A percentile compares a stretch with the other conserved stretches of the same genome.
Evolutionary conservation across 139 green algal species (phyloP).

Genomic region (Chlamydomonas applanata): DNA sequence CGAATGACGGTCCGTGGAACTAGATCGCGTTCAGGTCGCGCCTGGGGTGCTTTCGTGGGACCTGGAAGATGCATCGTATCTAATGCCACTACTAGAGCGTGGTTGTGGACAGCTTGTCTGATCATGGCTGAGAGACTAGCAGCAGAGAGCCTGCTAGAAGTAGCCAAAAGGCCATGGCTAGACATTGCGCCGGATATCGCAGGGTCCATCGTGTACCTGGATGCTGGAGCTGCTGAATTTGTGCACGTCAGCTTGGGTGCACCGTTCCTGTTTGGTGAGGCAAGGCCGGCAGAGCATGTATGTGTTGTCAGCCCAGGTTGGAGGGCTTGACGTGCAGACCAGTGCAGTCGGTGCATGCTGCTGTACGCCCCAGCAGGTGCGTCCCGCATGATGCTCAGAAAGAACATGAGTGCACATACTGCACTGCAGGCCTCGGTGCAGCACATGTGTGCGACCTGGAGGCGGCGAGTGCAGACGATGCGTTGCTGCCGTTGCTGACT

Average conservation of each 20-base stretch:
- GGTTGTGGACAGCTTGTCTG: too few species aligned
- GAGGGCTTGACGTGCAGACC: not conserved
- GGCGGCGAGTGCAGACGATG: conserved; percentile 30
- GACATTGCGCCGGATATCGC: conserved; percentile 27
- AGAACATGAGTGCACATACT: not conserved
- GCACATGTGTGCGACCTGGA: conserved; percentile 46
- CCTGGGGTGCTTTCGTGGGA: too few species aligned
- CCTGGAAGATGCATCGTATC: too few species aligned
- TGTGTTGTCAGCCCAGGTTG: not conserved
- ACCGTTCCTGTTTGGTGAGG: conserved; percentile 41
- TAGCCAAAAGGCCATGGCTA: conserved; percentile 20
- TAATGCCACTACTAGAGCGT: too few species aligned
- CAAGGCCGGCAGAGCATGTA: too few species aligned
- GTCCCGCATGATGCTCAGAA: not conserved
- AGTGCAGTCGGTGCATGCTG: not conserved
- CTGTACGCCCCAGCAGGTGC: not conserved
- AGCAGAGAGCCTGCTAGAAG: conserved; percentile 1
- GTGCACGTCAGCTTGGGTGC: conserved; percentile 35
- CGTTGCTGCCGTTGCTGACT: conserved; percentile 22
- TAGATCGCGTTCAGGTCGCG: too few species aligned
- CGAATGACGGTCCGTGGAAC: too few species aligned
- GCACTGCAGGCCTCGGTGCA: conserved; percentile 40
- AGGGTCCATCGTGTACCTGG: conserved; percentile 40
- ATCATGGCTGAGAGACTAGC: too few species aligned
- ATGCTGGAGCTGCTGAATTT: conserved; percentile 45